phyloP scores from a whole-genome alignment of 768 basidiomycete genomes.

The Porphyrellus cyaneotinctus region DNA sequence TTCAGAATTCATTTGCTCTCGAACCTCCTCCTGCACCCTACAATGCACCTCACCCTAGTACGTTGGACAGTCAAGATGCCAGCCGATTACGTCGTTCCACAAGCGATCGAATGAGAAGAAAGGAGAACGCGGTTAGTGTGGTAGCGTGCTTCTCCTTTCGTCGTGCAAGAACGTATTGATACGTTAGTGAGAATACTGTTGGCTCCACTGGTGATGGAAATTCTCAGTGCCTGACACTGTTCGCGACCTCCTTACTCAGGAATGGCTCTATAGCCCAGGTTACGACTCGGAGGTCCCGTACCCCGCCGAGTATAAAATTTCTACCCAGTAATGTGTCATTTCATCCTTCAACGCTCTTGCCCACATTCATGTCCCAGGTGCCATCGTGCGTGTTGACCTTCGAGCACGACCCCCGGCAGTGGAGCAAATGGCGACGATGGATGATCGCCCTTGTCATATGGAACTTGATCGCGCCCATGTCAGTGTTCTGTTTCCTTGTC shows the following conservation, averaged over 20 bases:
- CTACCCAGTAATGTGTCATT: background rate
- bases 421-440: conserved; percentile 20
- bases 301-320: conserved; percentile 5
- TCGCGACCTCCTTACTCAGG: background rate
- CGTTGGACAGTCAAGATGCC: background rate
- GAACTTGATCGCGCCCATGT: conserved; percentile 28
- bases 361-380: conserved; percentile 16
- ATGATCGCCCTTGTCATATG: conserved; percentile 24
- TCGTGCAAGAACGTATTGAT: background rate
- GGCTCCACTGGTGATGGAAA: background rate
- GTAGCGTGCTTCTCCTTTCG: conserved; percentile 3
- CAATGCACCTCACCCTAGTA: background rate
- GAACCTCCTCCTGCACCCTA: no score
- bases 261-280: background rate
- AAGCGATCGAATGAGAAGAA: conserved; percentile 1
- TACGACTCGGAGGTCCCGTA: background rate
- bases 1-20: no score
- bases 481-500: conserved; percentile 4
- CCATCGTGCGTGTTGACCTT: conserved; percentile 14
- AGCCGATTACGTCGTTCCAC: conserved; percentile 9
- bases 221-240: background rate
- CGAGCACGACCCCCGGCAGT: conserved; percentile 23
- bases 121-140: background rate
- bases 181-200: background rate
- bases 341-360: conserved; percentile 7